Evolutionary conservation across 306 rosid species (phyloP).

Genomic region (Cucurbita argyrosperma): DNA sequence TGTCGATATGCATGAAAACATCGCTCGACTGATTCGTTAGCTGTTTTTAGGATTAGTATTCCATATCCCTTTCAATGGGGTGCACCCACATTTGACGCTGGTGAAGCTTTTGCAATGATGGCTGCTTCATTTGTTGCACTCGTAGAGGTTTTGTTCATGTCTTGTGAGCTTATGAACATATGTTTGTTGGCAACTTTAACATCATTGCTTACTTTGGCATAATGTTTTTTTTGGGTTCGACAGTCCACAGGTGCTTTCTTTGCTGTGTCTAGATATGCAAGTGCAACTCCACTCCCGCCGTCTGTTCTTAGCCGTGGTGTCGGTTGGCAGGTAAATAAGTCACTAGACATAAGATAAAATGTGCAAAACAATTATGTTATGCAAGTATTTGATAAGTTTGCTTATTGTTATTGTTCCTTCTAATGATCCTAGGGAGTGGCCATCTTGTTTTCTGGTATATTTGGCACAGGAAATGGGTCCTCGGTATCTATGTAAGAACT

Average conservation of each 20-base stretch:
- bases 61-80: slow-evolving; percentile 99
- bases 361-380: not conserved
- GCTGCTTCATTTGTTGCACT: slow-evolving; percentile 83
- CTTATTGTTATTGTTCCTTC: not conserved
- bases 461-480: slow-evolving; percentile 87
- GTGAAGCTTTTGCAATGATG: slow-evolving; percentile 99
- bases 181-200: not conserved
- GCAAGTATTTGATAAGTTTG: not conserved
- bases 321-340: slow-evolving; percentile 75
- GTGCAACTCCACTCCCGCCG: slow-evolving; percentile 91
- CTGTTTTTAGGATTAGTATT: slow-evolving; percentile 64
- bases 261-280: slow-evolving; percentile 78
- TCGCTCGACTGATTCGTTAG: not conserved
- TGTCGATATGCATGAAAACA: not conserved
- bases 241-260: slow-evolving; percentile 86
- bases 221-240: slow-evolving; percentile 11
- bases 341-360: not conserved
- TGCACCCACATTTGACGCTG: slow-evolving; percentile 92
- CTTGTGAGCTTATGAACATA: not conserved
- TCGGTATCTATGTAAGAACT: slow-evolving; percentile 78
- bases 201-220: not conserved
- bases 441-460: slow-evolving; percentile 72
- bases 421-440: slow-evolving; percentile 63
- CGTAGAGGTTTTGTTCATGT: slow-evolving; percentile 49
- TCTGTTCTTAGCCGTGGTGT: slow-evolving; percentile 89